Conservation (phyloP, 352 stramenopile genomes). For the Globisporangium paddicum region DNA sequence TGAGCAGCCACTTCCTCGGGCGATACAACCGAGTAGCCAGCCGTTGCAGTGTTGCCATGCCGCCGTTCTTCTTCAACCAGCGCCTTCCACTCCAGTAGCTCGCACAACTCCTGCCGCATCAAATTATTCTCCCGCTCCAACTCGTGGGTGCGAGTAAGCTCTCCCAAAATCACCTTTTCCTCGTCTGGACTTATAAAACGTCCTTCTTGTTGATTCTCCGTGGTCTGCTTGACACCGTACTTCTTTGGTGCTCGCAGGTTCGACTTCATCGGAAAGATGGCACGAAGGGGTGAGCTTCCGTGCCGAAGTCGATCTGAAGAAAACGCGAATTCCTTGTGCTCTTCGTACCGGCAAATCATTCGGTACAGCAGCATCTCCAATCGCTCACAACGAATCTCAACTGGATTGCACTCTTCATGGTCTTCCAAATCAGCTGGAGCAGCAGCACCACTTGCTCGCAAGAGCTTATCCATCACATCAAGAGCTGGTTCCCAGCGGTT, state of each 20-base stretch:
- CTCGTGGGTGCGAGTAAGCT: slow-evolving; percentile 36
- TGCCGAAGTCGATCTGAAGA: slow-evolving; percentile 30
- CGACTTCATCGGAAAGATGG: slow-evolving; percentile 20
- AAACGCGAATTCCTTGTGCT: slow-evolving; percentile 72
- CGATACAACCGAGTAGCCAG: slow-evolving; percentile 6
- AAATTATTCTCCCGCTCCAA: slow-evolving; percentile 66
- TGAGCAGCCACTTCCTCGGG: slow-evolving; percentile 4
- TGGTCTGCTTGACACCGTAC: slow-evolving; percentile 14
- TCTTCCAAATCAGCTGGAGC: slow-evolving; percentile 32
- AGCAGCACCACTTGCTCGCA: slow-evolving; percentile 51
- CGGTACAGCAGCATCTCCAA: slow-evolving; percentile 82
- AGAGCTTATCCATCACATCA: slow-evolving; percentile 75
- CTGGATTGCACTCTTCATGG: slow-evolving; percentile 28
- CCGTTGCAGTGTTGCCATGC: slow-evolving; percentile 24
- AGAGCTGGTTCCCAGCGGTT: slow-evolving; percentile 78
- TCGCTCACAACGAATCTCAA: slow-evolving; percentile 57
- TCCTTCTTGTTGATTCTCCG: slow-evolving; percentile 31
- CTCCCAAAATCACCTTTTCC: slow-evolving; percentile 42
- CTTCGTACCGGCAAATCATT: slow-evolving; percentile 84
- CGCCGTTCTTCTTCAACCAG: slow-evolving; percentile 46
- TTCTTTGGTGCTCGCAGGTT: slow-evolving; percentile 32
- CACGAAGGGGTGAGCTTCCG: slow-evolving; percentile 11
- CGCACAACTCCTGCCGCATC: slow-evolving; percentile 59
- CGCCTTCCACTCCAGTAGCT: slow-evolving; percentile 72
- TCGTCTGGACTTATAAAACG: slow-evolving; percentile 13